These are phyloP conservation scores for Saprolegnia parasitica DNA, from an alignment of 352 stramenopile species.

Conservation along the genomic window DNA sequence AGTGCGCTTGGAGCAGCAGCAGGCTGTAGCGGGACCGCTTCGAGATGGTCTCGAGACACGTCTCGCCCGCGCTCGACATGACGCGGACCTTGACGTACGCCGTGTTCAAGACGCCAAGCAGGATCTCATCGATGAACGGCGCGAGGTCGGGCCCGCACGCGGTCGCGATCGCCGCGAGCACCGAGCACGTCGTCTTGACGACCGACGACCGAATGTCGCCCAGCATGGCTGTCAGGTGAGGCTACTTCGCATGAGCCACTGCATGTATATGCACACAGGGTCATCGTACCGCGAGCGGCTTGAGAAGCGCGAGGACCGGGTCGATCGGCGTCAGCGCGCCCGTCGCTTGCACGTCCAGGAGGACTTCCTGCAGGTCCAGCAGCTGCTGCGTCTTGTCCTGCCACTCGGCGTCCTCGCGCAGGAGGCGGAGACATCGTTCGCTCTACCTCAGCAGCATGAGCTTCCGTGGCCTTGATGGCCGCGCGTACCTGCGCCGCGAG, in stretches of 20 bases:
- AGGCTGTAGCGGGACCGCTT: constrained; percentile 10
- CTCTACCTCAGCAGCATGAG: constrained; percentile 13
- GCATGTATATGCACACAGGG: background rate
- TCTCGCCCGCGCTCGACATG: constrained; percentile 3
- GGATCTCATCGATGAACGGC: constrained; percentile 16
- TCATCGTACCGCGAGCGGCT: constrained; percentile 8
- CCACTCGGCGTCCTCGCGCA: constrained; percentile 3
- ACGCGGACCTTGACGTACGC: constrained; percentile 13
- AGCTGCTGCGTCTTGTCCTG: constrained; percentile 16
- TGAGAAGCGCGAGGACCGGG: background rate
- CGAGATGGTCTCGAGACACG: constrained; percentile 8
- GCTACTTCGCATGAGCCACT: background rate
- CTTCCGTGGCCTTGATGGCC: background rate
- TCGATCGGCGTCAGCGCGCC: background rate
- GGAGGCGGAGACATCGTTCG: constrained; percentile 2
- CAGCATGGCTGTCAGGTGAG: background rate
- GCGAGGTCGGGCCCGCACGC: constrained; percentile 6
- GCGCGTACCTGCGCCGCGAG: constrained; percentile 12
- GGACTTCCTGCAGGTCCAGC: constrained; percentile 10
- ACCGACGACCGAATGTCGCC: constrained; percentile 11
- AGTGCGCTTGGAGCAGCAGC: background rate
- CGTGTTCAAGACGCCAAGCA: constrained; percentile 18
- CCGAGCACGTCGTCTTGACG: constrained; percentile 20
- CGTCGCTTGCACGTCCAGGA: background rate
- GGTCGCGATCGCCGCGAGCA: background rate